These are phyloP conservation scores for Aspergillus baeticus DNA, from an alignment of 495 filamentous ascomycete genomes.

Conservation along the genomic window DNA sequence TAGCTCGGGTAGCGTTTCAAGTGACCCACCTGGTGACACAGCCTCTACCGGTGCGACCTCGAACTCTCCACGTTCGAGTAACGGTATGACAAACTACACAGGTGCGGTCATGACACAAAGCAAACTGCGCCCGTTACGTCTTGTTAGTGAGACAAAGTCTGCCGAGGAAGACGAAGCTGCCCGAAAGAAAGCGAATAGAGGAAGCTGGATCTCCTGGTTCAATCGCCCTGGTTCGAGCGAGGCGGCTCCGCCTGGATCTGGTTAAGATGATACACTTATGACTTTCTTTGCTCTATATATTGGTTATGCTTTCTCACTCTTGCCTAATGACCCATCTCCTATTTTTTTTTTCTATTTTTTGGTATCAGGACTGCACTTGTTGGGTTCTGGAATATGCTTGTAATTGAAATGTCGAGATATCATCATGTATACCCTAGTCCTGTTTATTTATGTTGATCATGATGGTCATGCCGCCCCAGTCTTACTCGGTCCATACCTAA, in stretches of 20 bases:
- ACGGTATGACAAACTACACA: conserved; percentile 53
- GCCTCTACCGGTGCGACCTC: conserved; percentile 49
- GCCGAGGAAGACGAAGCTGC: conserved; percentile 50
- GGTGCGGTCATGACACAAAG: conserved; percentile 67
- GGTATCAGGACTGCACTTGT: neutral
- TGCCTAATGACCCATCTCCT: neutral
- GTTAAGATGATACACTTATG: neutral
- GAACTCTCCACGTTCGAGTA: conserved; percentile 56
- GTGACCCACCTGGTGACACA: conserved; percentile 56
- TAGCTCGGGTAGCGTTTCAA: conserved; percentile 58
- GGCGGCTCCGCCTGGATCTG: conserved; percentile 9
- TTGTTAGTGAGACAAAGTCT: conserved; percentile 60
- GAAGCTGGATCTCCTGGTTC: conserved; percentile 64
- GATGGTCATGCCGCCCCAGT: conserved; percentile 4
- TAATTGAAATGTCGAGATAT: conserved; percentile 1
- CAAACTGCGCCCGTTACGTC: conserved; percentile 77
- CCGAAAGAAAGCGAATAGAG: conserved; percentile 59
- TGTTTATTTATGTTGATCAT: conserved; percentile 11
- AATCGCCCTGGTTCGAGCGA: conserved; percentile 32
- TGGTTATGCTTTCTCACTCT: neutral
- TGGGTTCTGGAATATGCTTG: conserved; percentile 3
- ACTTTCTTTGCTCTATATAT: neutral
- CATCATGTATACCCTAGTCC: conserved; percentile 9
- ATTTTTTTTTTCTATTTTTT: neutral
- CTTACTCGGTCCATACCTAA: neutral